phyloP scores from a whole-genome alignment of 116 monocot genomes.

The Dioscorea cayenensis region DNA sequence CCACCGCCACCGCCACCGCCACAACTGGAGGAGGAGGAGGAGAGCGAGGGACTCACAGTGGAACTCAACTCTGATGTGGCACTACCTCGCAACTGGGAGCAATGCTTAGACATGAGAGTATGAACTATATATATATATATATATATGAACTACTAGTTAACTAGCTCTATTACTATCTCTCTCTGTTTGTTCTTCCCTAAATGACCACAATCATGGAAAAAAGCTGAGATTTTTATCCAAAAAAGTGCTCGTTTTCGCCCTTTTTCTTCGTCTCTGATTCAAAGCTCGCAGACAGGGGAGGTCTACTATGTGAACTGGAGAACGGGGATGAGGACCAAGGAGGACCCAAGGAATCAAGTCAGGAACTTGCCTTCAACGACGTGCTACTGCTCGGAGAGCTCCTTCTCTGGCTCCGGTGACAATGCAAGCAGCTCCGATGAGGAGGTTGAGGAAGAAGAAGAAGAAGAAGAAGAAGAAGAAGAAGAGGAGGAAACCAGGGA shows the following conservation, averaged over 20 bases:
- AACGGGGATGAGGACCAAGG: constrained; percentile 43
- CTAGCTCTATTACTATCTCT: background rate
- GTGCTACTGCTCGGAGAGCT: constrained; percentile 12
- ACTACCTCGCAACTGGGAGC: constrained; percentile 62
- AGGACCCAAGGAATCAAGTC: constrained; percentile 39
- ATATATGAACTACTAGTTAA: constrained; percentile 8
- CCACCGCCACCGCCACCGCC: constrained; percentile 3
- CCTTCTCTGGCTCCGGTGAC: constrained; percentile 17
- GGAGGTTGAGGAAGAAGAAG: too few species aligned
- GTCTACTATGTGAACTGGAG: constrained; percentile 75
- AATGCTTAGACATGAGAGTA: constrained; percentile 68
- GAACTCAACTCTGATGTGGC: constrained; percentile 67
- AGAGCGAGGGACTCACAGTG: constrained; percentile 28
- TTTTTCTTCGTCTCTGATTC: too few species aligned
- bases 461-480: constrained; percentile 3
- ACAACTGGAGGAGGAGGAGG: constrained; percentile 5
- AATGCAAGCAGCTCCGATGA: constrained; percentile 5
- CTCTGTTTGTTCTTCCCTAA: background rate
- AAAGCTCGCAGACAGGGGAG: constrained; percentile 55
- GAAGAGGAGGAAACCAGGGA: constrained; percentile 7
- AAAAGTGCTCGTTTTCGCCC: too few species aligned
- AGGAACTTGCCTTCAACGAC: background rate
- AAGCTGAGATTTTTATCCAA: background rate
- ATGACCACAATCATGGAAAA: background rate
- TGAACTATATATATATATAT: too few species aligned